Percentiles rank a stretch among this genome's conserved stretches.
These are phyloP conservation scores for Zelonia costaricensis DNA, from an alignment of 208 protist species.

Conservation along the genomic window DNA sequence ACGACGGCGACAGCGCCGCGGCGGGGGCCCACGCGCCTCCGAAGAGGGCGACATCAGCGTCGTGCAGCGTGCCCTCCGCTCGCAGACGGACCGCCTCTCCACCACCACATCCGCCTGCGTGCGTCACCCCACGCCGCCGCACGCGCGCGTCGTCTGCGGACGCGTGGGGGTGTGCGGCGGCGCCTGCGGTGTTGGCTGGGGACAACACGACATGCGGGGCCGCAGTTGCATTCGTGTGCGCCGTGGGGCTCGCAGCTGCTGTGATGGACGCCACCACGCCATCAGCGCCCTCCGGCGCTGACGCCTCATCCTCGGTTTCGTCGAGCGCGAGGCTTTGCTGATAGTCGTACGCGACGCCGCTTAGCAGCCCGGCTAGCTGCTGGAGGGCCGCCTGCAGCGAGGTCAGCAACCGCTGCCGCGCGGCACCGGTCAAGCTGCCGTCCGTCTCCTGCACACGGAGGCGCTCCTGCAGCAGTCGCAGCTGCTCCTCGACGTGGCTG, in stretches of 20 bases:
- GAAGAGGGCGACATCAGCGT: slow-evolving; percentile 12
- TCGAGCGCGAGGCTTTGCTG: slow-evolving; percentile 14
- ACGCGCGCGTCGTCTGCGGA: no score
- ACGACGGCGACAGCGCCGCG: not conserved
- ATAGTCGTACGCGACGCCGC: slow-evolving; percentile 23
- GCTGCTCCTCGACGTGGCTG: slow-evolving; percentile 6
- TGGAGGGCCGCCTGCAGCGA: slow-evolving; percentile 9
- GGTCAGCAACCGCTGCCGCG: slow-evolving; percentile 6
- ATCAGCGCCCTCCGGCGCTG: not conserved
- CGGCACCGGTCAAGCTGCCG: not conserved
- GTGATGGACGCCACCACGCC: not conserved
- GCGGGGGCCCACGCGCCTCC: not conserved
- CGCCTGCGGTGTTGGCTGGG: not conserved
- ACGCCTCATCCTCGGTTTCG: not conserved
- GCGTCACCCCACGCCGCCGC: not conserved
- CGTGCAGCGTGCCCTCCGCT: slow-evolving; percentile 10
- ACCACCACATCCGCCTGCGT: not conserved
- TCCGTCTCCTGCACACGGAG: not conserved
- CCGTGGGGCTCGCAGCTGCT: no score
- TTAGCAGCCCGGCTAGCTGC: slow-evolving; percentile 17
- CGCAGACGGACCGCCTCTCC: not conserved
- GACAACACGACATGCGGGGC: slow-evolving; percentile 21
- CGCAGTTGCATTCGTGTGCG: no score
- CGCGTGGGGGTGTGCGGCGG: no score
- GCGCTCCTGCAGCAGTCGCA: slow-evolving; percentile 8